Evolutionary conservation across 2,329 filamentous ascomycete species (phyloP).

Genomic region (Neofusicoccum umdonicola): DNA sequence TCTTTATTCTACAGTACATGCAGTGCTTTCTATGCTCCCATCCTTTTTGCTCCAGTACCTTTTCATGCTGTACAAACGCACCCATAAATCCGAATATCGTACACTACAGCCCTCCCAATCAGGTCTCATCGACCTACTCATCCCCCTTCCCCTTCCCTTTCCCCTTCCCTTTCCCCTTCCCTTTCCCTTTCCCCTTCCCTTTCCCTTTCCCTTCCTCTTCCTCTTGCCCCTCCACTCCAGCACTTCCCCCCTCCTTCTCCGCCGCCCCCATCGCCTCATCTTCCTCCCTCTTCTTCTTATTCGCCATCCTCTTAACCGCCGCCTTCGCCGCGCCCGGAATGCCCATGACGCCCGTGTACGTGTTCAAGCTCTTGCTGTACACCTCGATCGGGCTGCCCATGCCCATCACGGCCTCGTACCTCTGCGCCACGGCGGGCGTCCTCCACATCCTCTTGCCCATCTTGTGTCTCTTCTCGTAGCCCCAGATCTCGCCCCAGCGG

Average conservation of each 20-base stretch:
- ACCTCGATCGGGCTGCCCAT: neutral
- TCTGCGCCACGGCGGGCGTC: neutral
- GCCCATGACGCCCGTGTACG: neutral
- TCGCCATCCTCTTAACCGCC: neutral
- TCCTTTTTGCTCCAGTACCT: too few relatives aligned
- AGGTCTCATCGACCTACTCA: too few relatives aligned
- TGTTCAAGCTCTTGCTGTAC: neutral
- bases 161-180: neutral
- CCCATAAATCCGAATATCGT: too few relatives aligned
- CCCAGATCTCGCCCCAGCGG: constrained; percentile 67
- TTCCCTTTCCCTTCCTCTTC: neutral
- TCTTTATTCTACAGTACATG: too few relatives aligned
- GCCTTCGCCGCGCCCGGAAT: too few relatives aligned
- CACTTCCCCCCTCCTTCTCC: neutral
- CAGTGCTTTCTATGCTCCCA: too few relatives aligned
- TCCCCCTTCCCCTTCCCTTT: neutral
- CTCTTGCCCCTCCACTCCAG: neutral
- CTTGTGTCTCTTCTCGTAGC: neutral
- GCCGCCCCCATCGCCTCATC: neutral
- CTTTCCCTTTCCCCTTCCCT: neutral
- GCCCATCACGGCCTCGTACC: neutral
- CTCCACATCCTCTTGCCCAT: too few relatives aligned
- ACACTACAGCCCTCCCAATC: too few relatives aligned
- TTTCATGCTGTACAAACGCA: too few relatives aligned
- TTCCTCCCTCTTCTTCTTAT: neutral